Evolutionary conservation across 805 yeast genomes (phyloP).

Genomic region (Candida nitratophila): DNA sequence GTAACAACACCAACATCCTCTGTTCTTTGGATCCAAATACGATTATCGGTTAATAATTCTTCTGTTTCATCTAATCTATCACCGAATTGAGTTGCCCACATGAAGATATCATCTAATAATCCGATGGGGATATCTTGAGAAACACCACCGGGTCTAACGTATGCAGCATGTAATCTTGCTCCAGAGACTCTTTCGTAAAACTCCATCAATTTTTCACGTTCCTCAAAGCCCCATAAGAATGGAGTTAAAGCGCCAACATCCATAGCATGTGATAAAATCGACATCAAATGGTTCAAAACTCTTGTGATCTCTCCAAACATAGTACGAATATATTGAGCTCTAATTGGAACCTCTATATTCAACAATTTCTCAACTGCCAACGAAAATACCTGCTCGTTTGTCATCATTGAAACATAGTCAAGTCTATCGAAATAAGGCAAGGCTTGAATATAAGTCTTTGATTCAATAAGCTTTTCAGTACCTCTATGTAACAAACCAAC

Average conservation of each 20-base stretch:
- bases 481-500: conserved; percentile 85
- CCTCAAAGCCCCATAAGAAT: conserved; percentile 91
- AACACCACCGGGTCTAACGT: conserved; percentile 89
- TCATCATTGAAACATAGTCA: conserved; percentile 85
- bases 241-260: conserved; percentile 94
- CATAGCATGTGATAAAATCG: conserved; percentile 83
- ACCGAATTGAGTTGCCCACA: conserved; percentile 96
- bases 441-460: conserved; percentile 83
- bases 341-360: conserved; percentile 76
- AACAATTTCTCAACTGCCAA: conserved; percentile 79
- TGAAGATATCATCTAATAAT: conserved; percentile 79
- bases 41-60: conserved; percentile 82
- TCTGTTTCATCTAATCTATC: conserved; percentile 88
- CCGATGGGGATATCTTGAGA: conserved; percentile 85
- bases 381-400: conserved; percentile 80
- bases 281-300: conserved; percentile 78
- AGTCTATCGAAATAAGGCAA: conserved; percentile 83
- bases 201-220: conserved; percentile 89
- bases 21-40: conserved; percentile 89
- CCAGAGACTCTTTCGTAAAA: conserved; percentile 88
- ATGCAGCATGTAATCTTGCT: conserved; percentile 84
- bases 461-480: conserved; percentile 81
- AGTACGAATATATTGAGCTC: conserved; percentile 81
- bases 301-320: conserved; percentile 84
- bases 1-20: conserved; percentile 71